A percentile compares a stretch with the other conserved stretches of the same genome.
phyloP scores from a whole-genome alignment of 2,329 filamentous ascomycete genomes.

The Akanthomyces dipterigenus region DNA sequence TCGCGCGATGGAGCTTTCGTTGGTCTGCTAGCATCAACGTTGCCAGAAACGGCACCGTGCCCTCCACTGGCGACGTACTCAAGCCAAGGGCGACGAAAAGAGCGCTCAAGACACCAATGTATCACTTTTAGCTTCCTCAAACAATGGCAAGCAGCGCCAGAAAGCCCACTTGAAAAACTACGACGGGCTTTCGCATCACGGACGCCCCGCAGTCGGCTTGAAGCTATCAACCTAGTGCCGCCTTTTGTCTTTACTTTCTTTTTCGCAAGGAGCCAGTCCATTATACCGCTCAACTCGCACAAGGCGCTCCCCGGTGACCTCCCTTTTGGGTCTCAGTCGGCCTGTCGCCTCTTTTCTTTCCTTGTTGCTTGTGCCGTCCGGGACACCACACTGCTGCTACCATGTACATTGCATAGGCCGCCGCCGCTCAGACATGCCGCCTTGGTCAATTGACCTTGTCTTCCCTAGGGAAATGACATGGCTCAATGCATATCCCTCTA shows the following conservation, averaged over 20 bases:
- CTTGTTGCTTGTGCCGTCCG: not conserved
- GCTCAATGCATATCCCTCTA: not conserved
- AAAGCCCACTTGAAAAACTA: not conserved
- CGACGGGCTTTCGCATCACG: not conserved
- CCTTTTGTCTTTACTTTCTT: slow-evolving; percentile 6
- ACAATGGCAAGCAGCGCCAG: not conserved
- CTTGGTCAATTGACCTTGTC: not conserved
- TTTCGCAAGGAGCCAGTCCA: not conserved
- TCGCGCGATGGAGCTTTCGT: not conserved
- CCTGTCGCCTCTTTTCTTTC: not conserved
- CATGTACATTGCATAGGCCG: not conserved
- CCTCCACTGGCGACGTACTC: not conserved
- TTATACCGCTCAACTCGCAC: not conserved
- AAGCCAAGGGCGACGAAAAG: not conserved
- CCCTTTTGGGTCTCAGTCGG: not conserved
- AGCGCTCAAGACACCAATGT: not conserved
- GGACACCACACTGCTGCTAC: not conserved
- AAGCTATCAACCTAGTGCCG: not conserved
- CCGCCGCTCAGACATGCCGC: slow-evolving; percentile 2
- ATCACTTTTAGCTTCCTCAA: not conserved
- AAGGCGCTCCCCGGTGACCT: not conserved
- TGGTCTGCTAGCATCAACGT: no score
- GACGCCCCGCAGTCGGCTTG: not conserved
- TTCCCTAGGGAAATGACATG: not conserved
- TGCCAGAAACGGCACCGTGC: not conserved